Conservation (phyloP, 2,329 filamentous ascomycete species). For the Zarea fungicola region DNA sequence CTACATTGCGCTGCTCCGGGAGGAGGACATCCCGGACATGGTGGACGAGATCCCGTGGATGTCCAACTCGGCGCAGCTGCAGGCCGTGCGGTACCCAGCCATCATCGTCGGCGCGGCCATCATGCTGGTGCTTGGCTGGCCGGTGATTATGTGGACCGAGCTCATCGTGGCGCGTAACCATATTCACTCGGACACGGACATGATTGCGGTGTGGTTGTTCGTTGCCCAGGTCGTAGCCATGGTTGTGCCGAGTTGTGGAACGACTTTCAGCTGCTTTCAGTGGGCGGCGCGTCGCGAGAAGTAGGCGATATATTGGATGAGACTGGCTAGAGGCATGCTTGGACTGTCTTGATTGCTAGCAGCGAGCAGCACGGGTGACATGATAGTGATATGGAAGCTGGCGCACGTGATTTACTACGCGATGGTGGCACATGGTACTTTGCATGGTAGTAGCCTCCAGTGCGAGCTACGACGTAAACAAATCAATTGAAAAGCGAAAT, state of each 20-base stretch:
- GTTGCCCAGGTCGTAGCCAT: slow-evolving; percentile 14
- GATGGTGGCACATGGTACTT: too few species aligned
- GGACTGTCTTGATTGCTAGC: too few species aligned
- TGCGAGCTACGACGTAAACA: too few species aligned
- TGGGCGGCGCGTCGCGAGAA: background rate
- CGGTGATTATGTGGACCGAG: slow-evolving; percentile 17
- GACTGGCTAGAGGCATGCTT: too few species aligned
- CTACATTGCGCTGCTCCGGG: background rate
- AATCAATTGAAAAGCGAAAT: too few species aligned
- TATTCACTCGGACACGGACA: slow-evolving; percentile 16
- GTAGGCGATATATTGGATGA: too few species aligned
- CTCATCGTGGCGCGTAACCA: slow-evolving; percentile 16
- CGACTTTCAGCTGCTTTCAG: background rate
- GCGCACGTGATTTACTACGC: too few species aligned
- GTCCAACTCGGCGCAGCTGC: background rate
- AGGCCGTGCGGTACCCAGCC: slow-evolving; percentile 14
- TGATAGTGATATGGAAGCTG: too few species aligned
- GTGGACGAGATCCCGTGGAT: background rate
- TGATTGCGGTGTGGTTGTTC: slow-evolving; percentile 16
- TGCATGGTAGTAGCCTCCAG: too few species aligned
- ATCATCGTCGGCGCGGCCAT: slow-evolving; percentile 13
- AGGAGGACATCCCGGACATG: slow-evolving; percentile 4
- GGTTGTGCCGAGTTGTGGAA: slow-evolving; percentile 12
- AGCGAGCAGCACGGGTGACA: too few species aligned
- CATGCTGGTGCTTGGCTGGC: slow-evolving; percentile 15